Evolutionary conservation across 1,139 yeast species (phyloP), one percentile per base, ranked within the genome.

Genomic region (Kodamaea alishanica): DNA sequence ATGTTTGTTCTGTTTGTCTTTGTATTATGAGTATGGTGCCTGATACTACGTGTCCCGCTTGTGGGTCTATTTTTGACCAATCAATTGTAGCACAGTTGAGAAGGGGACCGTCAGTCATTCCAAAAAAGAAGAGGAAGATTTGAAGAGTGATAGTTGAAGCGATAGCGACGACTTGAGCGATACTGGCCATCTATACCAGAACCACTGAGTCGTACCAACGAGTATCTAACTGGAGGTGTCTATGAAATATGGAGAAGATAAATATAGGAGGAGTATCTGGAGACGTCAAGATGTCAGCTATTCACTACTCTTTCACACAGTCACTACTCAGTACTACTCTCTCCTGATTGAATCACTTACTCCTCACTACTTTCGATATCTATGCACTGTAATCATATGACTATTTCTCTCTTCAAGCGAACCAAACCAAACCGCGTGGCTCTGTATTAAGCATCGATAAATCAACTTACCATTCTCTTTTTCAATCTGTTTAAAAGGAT

Each of bases 1-100:
- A 77, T 52, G 97, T 94, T 3, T 94, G 99, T 61, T 84, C 95
- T 22, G 97, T 94, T 24, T 94, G 99, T 58, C 67, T 94, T 23
- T 90, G 97, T 58, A 86, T 71, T 28, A 63, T 71, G 73, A 89
- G 60, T 79, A 84, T 63, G 74, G 79, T 60, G 63, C 96, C 56
- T 55, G 74, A 60, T 1, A 40, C 47, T 72, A 78, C 48, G 64
- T 78, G 63, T 67, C 79, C 65, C 63, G 84, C 55, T 54, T 88
- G 61, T 68, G 74, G 46, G 65, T 56, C 73, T 59, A 49, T 71
- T 72, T 58, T 68, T 71, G 64, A 77, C 72, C 43, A 85, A 78
- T 37, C 66, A 60, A 39, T 76, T 61, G 44, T 71, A 22, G 53
- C 54, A 2, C 63, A 57, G 44, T 54, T 71, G 38, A 73, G 67